Evolutionary conservation across 139 green algal species (phyloP).

Genomic region (Haematococcus lacustris): DNA sequence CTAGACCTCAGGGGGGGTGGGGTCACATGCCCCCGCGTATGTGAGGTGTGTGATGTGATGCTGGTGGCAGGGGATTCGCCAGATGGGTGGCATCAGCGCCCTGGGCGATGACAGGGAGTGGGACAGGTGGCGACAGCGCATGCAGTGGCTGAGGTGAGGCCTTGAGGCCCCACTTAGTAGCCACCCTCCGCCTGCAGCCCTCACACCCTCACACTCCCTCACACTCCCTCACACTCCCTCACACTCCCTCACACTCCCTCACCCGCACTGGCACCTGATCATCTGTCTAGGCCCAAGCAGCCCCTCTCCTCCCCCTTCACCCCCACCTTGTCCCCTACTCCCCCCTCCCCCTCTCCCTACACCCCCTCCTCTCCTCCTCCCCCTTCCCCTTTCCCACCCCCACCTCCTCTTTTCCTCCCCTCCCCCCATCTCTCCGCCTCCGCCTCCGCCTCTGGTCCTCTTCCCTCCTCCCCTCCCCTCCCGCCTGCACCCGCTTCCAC

Average conservation of each 20-base stretch:
- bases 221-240: background rate
- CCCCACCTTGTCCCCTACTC: background rate
- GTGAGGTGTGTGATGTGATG: too few relatives aligned
- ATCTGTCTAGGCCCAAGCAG: background rate
- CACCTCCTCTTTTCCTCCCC: too few relatives aligned
- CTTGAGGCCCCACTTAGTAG: background rate
- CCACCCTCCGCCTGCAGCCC: too few relatives aligned
- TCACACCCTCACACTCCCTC: background rate
- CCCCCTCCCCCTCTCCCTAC: background rate
- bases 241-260: background rate
- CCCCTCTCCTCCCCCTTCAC: background rate
- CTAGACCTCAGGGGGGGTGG: too few relatives aligned
- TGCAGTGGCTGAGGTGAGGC: conserved; percentile 29
- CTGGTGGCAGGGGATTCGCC: conserved; percentile 26
- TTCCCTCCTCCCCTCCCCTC: background rate
- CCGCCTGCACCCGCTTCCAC: background rate
- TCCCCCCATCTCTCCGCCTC: background rate
- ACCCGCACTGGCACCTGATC: background rate
- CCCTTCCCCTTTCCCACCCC: background rate
- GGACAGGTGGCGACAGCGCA: conserved; percentile 35
- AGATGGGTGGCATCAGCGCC: conserved; percentile 26
- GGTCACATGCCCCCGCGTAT: background rate
- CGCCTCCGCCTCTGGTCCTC: too few relatives aligned
- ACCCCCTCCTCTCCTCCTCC: too few relatives aligned
- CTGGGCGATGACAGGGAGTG: conserved; percentile 14